Conservation (phyloP, 345 rosid species). For the Streptanthus diversifolius region DNA sequence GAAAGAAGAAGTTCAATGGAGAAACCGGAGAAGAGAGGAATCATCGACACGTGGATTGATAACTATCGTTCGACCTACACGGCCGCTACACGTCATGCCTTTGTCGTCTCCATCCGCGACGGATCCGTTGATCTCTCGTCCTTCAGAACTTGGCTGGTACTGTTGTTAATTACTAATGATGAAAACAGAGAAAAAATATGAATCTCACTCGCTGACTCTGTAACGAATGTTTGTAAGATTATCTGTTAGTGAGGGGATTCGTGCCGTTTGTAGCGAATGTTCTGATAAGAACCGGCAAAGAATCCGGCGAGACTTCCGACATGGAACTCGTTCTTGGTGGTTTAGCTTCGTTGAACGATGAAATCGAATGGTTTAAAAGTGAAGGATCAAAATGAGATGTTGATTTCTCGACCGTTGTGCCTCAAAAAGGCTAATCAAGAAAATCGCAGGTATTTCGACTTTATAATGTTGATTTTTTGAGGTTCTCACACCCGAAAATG, state of each 20-base stretch:
- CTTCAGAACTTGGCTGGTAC: slow-evolving; percentile 85
- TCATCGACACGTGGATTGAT: slow-evolving; percentile 61
- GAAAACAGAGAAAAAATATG: not conserved
- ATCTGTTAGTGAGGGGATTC: slow-evolving; percentile 69
- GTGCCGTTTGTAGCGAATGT: slow-evolving; percentile 67
- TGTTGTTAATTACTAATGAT: not conserved
- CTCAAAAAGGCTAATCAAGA: slow-evolving; percentile 52
- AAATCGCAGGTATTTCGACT: slow-evolving; percentile 50
- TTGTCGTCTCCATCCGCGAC: slow-evolving; percentile 65
- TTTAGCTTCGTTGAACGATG: slow-evolving; percentile 57
- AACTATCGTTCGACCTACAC: slow-evolving; percentile 51
- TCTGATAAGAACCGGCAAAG: slow-evolving; percentile 62
- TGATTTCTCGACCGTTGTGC: slow-evolving; percentile 47
- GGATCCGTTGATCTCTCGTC: slow-evolving; percentile 60
- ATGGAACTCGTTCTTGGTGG: slow-evolving; percentile 69
- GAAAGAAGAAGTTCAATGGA: slow-evolving; percentile 19
- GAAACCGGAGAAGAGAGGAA: slow-evolving; percentile 33
- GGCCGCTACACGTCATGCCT: slow-evolving; percentile 69
- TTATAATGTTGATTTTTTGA: not conserved
- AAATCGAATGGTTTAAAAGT: slow-evolving; percentile 73
- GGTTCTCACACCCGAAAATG: not conserved
- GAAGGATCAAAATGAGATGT: slow-evolving; percentile 71
- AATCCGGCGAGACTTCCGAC: slow-evolving; percentile 51
- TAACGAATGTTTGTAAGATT: slow-evolving; percentile 63
- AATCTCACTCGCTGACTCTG: not conserved